These are phyloP conservation scores for Phytopythium montanum DNA, from an alignment of 352 stramenopile genomes.

Conservation along the genomic window DNA sequence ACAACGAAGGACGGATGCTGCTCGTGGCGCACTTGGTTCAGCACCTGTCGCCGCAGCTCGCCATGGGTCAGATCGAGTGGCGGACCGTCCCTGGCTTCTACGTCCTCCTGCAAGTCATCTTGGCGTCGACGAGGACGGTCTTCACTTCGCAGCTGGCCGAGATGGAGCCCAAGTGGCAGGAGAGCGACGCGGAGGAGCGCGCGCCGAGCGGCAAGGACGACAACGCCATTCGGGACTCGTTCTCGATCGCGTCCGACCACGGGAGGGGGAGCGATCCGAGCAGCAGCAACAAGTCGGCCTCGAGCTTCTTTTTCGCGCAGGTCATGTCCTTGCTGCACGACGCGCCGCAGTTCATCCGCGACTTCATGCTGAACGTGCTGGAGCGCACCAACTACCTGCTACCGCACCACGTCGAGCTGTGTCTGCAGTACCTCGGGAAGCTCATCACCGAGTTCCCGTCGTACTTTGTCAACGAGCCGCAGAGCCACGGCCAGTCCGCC, in stretches of 20 bases:
- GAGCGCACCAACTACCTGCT: constrained; percentile 64
- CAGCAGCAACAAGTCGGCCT: constrained; percentile 13
- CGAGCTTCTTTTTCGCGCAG: constrained; percentile 49
- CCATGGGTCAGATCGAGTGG: constrained; percentile 54
- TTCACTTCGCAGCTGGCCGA: constrained; percentile 40
- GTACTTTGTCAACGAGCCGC: constrained; percentile 51
- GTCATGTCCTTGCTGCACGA: constrained; percentile 50
- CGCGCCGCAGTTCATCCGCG: constrained; percentile 43
- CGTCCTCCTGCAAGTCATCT: constrained; percentile 35
- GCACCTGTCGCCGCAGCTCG: constrained; percentile 37
- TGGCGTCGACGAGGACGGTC: constrained; percentile 35
- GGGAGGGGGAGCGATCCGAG: constrained; percentile 20
- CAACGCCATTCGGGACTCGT: constrained; percentile 33
- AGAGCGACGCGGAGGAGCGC: constrained; percentile 27
- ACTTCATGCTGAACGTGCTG: constrained; percentile 59
- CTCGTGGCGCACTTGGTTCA: constrained; percentile 54
- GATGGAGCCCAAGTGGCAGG: constrained; percentile 32
- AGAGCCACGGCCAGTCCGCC: constrained; percentile 9
- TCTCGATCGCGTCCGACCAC: constrained; percentile 26
- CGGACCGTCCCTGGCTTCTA: constrained; percentile 50
- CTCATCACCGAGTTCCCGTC: constrained; percentile 49
- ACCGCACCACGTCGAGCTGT: constrained; percentile 67
- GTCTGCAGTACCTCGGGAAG: constrained; percentile 60
- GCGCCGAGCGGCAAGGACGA: constrained; percentile 25
- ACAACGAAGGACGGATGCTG: constrained; percentile 36